phyloP scores from a whole-genome alignment of 768 basidiomycete species.

The Thelephora ganbajun region DNA sequence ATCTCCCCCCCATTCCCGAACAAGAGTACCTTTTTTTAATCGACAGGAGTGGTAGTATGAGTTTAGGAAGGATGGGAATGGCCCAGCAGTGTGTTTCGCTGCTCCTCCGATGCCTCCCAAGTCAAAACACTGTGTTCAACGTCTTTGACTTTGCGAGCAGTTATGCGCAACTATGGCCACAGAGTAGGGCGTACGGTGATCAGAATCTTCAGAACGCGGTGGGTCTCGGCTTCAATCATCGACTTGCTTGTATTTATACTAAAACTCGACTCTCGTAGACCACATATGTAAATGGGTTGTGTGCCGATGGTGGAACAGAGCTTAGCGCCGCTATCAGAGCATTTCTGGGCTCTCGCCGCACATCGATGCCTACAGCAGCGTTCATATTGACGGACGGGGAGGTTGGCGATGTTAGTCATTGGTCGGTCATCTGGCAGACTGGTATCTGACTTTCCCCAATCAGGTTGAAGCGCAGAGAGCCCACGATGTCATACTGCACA shows the following conservation, averaged over 20 bases:
- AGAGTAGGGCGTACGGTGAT: conserved; percentile 19
- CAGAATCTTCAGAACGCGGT: conserved; percentile 23
- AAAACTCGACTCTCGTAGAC: conserved; percentile 16
- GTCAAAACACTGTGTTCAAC: conserved; percentile 32
- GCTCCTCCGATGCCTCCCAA: conserved; percentile 36
- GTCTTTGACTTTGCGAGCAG: conserved; percentile 37
- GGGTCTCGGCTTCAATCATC: conserved; percentile 10
- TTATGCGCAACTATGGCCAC: conserved; percentile 20
- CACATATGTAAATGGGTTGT: conserved; percentile 24
- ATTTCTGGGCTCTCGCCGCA: conserved; percentile 23
- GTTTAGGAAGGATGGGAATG: conserved; percentile 21
- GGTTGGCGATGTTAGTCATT: conserved; percentile 14
- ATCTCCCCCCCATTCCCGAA: conserved; percentile 23
- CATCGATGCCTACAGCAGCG: conserved; percentile 27
- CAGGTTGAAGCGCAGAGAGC: too few species aligned
- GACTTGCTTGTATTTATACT: not conserved
- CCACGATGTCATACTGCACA: conserved; percentile 7
- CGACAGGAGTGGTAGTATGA: conserved; percentile 47
- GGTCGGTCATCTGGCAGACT: not conserved
- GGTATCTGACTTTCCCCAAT: not conserved
- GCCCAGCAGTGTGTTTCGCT: conserved; percentile 33
- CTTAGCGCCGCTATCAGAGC: conserved; percentile 25
- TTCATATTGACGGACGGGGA: conserved; percentile 51
- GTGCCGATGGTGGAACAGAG: conserved; percentile 39
- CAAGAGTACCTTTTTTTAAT: conserved; percentile 52